Percentiles rank a stretch among this genome's conserved stretches.
Conservation (phyloP, 176 grass and related monocot species). For the Eragrostis curvula region DNA sequence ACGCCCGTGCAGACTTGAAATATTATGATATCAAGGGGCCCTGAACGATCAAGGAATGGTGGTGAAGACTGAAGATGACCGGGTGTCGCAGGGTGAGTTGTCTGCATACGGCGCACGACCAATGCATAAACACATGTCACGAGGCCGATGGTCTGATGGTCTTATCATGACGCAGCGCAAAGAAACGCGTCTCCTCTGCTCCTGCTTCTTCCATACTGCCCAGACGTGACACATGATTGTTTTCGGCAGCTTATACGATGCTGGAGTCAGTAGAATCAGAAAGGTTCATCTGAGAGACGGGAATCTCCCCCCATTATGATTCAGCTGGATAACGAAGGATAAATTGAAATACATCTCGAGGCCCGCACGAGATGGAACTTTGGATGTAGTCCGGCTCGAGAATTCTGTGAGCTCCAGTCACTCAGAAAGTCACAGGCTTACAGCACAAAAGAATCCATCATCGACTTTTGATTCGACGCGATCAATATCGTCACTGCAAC, state of each 20-base stretch:
- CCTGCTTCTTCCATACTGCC: neutral
- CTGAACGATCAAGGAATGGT: neutral
- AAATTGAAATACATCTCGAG: neutral
- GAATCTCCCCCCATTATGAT: neutral
- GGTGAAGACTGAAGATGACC: neutral
- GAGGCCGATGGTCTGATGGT: neutral
- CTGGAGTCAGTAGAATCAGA: neutral
- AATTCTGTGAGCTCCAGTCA: neutral
- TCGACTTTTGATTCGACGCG: neutral
- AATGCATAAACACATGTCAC: conserved; percentile 18
- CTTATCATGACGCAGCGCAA: neutral
- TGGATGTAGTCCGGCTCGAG: neutral
- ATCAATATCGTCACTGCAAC: too few relatives aligned
- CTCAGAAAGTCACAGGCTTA: neutral
- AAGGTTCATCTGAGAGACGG: neutral
- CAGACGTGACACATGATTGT: neutral
- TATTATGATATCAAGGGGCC: neutral
- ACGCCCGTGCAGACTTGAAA: neutral
- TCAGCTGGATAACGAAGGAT: neutral
- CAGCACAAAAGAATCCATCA: neutral
- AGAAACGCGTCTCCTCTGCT: neutral
- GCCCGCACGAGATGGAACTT: neutral
- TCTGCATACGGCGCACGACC: neutral
- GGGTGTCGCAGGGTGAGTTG: neutral
- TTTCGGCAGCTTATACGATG: neutral